Evolutionary conservation across 495 filamentous ascomycete genomes (phyloP).

Genomic region (Halenospora varia): DNA sequence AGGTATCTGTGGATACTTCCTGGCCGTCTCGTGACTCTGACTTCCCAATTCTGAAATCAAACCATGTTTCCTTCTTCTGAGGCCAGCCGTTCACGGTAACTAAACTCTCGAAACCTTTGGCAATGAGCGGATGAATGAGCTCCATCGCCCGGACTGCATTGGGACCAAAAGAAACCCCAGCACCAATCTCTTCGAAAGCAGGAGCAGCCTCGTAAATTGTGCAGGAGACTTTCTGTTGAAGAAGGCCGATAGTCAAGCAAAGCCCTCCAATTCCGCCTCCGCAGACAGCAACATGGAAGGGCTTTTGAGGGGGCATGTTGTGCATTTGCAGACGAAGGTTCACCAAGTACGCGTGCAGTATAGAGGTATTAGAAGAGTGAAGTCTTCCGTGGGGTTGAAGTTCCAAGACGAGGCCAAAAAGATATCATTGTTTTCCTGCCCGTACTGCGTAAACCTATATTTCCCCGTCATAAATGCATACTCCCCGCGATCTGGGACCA

Average conservation of each 20-base stretch:
- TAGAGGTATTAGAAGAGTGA: too few species aligned
- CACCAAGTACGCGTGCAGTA: too few species aligned
- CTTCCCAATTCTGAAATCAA: conserved; percentile 16
- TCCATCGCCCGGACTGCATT: conserved; percentile 54
- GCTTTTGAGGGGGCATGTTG: conserved; percentile 2
- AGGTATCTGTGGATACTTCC: too few species aligned
- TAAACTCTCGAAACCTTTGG: conserved; percentile 25
- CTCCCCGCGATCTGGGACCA: too few species aligned
- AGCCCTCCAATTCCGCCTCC: conserved; percentile 4
- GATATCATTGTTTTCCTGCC: too few species aligned
- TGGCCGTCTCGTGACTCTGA: conserved; percentile 4
- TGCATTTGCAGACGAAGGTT: too few species aligned
- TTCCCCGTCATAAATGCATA: too few species aligned
- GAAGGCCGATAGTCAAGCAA: not conserved
- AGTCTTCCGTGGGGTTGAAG: too few species aligned
- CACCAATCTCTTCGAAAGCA: conserved; percentile 40
- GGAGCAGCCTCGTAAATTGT: conserved; percentile 8
- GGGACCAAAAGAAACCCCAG: conserved; percentile 55
- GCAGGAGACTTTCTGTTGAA: not conserved
- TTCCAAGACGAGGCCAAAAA: too few species aligned
- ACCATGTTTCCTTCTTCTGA: conserved; percentile 10
- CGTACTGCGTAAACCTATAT: too few species aligned
- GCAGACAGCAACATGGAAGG: not conserved
- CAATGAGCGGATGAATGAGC: conserved; percentile 41
- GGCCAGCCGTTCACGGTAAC: conserved; percentile 6